Conservation (phyloP, 345 rosid species). For the Brassica cretica region DNA sequence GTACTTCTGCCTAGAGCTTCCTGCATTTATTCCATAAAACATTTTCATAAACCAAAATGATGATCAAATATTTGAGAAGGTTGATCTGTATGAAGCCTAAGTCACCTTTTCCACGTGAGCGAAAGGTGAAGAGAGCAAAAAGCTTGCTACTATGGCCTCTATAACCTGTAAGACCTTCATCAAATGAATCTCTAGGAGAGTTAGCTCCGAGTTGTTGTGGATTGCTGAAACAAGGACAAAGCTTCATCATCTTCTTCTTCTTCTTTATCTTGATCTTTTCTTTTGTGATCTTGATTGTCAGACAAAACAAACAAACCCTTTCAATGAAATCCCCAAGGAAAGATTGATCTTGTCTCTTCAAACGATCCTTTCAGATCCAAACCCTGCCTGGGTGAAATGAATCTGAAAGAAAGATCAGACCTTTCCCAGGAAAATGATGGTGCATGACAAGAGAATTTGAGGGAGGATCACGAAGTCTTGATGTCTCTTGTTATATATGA, state of each 20-base stretch:
- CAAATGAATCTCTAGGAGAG: conserved; percentile 39
- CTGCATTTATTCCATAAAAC: conserved; percentile 30
- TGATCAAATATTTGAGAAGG: background rate
- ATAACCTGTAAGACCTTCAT: conserved; percentile 40
- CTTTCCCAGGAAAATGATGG: conserved; percentile 36
- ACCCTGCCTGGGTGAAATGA: conserved; percentile 34
- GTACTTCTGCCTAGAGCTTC: conserved; percentile 43
- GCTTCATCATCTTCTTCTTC: conserved; percentile 29
- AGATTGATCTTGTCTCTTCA: conserved; percentile 25
- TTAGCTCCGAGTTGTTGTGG: conserved; percentile 18
- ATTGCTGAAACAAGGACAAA: conserved; percentile 40
- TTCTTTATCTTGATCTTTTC: background rate
- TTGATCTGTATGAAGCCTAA: conserved; percentile 8
- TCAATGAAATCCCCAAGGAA: conserved; percentile 29
- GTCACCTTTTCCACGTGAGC: conserved; percentile 39
- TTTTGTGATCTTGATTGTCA: conserved; percentile 31
- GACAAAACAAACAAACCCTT: conserved; percentile 10
- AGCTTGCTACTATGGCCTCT: conserved; percentile 36
- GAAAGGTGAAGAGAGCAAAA: conserved; percentile 30
- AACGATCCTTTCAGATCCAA: conserved; percentile 40
- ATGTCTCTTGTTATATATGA: conserved; percentile 34
- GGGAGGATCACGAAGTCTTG: conserved; percentile 39
- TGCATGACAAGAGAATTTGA: conserved; percentile 37
- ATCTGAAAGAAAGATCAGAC: conserved; percentile 43
- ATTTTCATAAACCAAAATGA: conserved; percentile 4